Base-by-base conservation (phyloP, 1,284 basidiomycete genomes). In the Boletus sp. region DNA sequence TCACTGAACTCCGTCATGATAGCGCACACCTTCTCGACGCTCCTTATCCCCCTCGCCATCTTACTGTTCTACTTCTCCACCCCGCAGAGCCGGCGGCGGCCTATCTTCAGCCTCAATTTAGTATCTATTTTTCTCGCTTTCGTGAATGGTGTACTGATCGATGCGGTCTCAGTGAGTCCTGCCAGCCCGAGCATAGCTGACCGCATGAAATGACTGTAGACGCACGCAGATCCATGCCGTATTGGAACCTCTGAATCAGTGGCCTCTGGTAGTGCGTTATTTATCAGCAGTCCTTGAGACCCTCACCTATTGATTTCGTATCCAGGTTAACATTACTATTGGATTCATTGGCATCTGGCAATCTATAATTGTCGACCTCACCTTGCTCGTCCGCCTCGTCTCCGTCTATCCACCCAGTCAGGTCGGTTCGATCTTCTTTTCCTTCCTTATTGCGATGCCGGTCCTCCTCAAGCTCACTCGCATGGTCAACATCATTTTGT, bases 31-130 rank as follows among this genome's bases (percentile, higher is more conserved):
- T 69, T 68, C 48, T 29, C 53, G 22, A 46, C 57, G 3, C 56
- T 72, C 6, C 52, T 72, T 1, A 4, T 70, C 20, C 70, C 68
- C 43, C 65, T 70, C 1, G 3, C 58, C 7, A 48, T 68, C 4
- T 50, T 65, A 29, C 41, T 70, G 11, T 70, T 71, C 41, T 58
- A 67, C 18, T 58, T 69, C 20, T 72, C 70, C 9, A 70, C 66
- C 2, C 24, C 57, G 0, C 51, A 61, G 43, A 57, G 57, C 18
- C 65, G 69, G n/a, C 49, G 55, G 9, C 49, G 53, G 4, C 61
- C 66, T 15, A 50, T 69, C 20, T 69, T 72, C 35, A 43, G 59
- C 15, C 58, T 72, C 20, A 69, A 69, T 33, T n/a, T 67, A 27
- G 36, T 35, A 4, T 55, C 66, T 12, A 31, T 66, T 15, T 27